These are phyloP conservation scores for Talaromyces sp. DNA, from an alignment of 2,329 filamentous ascomycete genomes.

Conservation along the genomic window DNA sequence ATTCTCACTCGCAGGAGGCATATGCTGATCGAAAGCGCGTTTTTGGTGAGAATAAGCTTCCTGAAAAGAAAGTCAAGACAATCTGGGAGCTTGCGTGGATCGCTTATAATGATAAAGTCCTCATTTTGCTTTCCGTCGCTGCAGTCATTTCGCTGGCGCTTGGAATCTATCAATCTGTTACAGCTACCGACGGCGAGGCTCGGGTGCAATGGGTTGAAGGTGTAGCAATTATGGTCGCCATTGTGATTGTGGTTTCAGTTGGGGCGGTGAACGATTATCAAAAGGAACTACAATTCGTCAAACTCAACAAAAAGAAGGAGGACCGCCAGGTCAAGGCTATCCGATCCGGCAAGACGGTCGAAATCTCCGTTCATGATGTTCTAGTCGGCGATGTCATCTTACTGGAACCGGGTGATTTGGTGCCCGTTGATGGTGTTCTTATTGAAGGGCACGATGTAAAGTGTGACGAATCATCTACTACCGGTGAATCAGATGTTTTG, in stretches of 20 bases:
- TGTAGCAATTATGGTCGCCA: constrained; percentile 71
- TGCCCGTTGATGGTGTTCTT: constrained; percentile 67
- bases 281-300: constrained; percentile 74
- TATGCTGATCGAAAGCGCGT: constrained; percentile 64
- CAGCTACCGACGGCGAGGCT: constrained; percentile 47
- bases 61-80: constrained; percentile 63
- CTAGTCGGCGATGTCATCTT: constrained; percentile 69
- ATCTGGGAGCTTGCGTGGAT: constrained; percentile 70
- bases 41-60: constrained; percentile 64
- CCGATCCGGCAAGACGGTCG: constrained; percentile 65
- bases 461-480: constrained; percentile 70
- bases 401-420: constrained; percentile 67
- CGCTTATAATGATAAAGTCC: constrained; percentile 75
- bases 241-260: constrained; percentile 68
- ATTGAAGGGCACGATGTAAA: constrained; percentile 62
- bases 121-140: constrained; percentile 65
- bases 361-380: constrained; percentile 66
- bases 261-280: constrained; percentile 79
- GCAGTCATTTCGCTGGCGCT: constrained; percentile 69
- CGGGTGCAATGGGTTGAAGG: constrained; percentile 77
- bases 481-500: constrained; percentile 68
- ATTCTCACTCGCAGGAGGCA: constrained; percentile 30
- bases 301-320: constrained; percentile 74
- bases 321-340: constrained; percentile 68
- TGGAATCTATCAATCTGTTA: constrained; percentile 68